Evolutionary conservation across 2,329 filamentous ascomycete species (phyloP).

Genomic region (Madurella fahalii): DNA sequence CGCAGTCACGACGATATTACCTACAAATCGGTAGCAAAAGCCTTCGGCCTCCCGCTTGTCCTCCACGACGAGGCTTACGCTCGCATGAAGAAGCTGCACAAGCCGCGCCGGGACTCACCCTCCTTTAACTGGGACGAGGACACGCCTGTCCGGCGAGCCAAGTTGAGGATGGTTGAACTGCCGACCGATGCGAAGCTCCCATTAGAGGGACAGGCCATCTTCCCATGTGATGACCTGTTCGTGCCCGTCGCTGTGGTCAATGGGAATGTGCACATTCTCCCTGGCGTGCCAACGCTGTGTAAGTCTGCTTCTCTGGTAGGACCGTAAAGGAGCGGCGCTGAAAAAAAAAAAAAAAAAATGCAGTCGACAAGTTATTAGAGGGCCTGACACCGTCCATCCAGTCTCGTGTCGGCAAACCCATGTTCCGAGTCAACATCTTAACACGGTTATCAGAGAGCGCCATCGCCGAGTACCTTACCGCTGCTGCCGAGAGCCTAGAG

Average conservation of each 20-base stretch:
- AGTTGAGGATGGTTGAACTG: conserved; percentile 84
- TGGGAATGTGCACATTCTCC: conserved; percentile 88
- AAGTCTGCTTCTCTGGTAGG: conserved; percentile 25
- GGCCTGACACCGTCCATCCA: conserved; percentile 68
- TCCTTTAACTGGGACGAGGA: conserved; percentile 82
- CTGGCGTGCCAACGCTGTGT: conserved; percentile 81
- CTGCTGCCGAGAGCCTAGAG: conserved; percentile 69
- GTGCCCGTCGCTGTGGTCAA: conserved; percentile 87
- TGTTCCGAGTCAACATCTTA: conserved; percentile 73
- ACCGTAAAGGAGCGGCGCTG: neutral
- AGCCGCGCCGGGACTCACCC: conserved; percentile 66
- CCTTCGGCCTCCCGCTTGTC: conserved; percentile 71
- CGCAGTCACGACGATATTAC: conserved; percentile 93
- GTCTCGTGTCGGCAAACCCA: conserved; percentile 75
- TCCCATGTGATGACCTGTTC: conserved; percentile 79
- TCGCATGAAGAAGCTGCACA: conserved; percentile 79
- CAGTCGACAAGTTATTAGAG: conserved; percentile 70
- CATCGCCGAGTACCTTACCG: conserved; percentile 77
- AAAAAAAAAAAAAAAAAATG: conserved; percentile 24
- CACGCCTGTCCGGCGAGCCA: conserved; percentile 72
- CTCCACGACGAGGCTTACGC: conserved; percentile 73
- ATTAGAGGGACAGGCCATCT: conserved; percentile 69
- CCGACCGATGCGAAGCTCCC: conserved; percentile 68
- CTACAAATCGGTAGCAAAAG: conserved; percentile 88
- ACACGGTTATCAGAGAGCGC: conserved; percentile 85